Conservation (phyloP, 2,329 filamentous ascomycete genomes). For the Pseudocercospora fuligena region DNA sequence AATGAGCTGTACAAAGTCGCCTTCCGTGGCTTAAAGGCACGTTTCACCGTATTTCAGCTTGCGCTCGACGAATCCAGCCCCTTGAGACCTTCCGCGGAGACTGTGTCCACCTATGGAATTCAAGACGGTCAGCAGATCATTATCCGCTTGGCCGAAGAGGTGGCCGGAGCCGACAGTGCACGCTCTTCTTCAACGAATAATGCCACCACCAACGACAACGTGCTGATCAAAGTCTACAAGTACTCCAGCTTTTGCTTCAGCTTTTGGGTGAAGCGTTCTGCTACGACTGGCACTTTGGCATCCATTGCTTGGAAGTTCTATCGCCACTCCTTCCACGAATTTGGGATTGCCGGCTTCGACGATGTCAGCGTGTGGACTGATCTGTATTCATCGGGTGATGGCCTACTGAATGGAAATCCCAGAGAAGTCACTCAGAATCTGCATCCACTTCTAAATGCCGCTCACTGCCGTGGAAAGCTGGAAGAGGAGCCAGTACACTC, state of each 20-base stretch:
- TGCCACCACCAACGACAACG: background rate
- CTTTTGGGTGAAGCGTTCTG: slow-evolving; percentile 35
- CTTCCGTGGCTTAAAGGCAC: slow-evolving; percentile 36
- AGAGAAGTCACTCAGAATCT: slow-evolving; percentile 15
- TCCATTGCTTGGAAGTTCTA: slow-evolving; percentile 37
- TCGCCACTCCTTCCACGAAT: slow-evolving; percentile 22
- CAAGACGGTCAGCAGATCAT: slow-evolving; percentile 18
- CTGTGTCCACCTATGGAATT: slow-evolving; percentile 10
- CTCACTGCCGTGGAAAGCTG: slow-evolving; percentile 31
- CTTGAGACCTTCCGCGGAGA: background rate
- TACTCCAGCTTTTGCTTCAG: slow-evolving; percentile 17
- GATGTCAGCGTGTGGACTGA: slow-evolving; percentile 23
- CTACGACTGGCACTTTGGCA: slow-evolving; percentile 26
- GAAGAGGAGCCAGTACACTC: slow-evolving; percentile 26
- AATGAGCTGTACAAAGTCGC: slow-evolving; percentile 36
- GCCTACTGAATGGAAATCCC: background rate
- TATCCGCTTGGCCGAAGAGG: slow-evolving; percentile 28
- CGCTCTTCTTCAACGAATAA: background rate
- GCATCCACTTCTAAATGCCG: slow-evolving; percentile 23
- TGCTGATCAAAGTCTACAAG: slow-evolving; percentile 31
- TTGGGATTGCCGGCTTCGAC: background rate
- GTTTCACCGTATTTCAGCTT: slow-evolving; percentile 36
- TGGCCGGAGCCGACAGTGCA: slow-evolving; percentile 2
- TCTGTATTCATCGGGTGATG: slow-evolving; percentile 25
- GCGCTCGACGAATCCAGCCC: slow-evolving; percentile 16